Evolutionary conservation across 129 eudicot species (phyloP).

Genomic region (Rutidosis leptorrhynchoides): DNA sequence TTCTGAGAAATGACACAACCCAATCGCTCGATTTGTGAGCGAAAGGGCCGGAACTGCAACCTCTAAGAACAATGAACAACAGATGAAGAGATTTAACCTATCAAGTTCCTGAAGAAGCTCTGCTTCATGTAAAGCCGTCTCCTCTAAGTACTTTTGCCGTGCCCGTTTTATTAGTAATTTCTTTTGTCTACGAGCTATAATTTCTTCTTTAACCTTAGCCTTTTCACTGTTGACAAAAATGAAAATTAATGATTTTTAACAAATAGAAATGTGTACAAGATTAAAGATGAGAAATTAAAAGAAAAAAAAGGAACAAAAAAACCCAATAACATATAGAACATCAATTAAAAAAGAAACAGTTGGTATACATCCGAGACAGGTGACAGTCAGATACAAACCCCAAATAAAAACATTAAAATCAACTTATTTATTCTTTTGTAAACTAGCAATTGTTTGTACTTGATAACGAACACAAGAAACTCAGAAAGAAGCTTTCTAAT

Average conservation of each 20-base stretch:
- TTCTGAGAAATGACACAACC: neutral
- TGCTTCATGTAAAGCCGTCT: conserved; percentile 76
- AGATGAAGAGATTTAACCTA: conserved; percentile 45
- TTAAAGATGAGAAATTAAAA: neutral
- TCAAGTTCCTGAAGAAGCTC: conserved; percentile 87
- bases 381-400: neutral
- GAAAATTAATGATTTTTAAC: conserved; percentile 1
- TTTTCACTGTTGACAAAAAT: conserved; percentile 52
- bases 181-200: conserved; percentile 75
- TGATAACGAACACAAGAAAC: neutral
- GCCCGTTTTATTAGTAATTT: conserved; percentile 62
- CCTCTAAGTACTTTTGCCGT: conserved; percentile 75
- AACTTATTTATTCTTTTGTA: neutral
- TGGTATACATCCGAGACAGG: neutral
- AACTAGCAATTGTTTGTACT: neutral
- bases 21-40: neutral
- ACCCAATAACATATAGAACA: neutral
- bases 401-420: neutral
- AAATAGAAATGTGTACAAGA: conserved; percentile 1
- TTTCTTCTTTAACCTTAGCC: conserved; percentile 72
- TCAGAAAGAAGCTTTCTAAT: neutral
- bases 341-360: neutral
- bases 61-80: neutral
- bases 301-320: neutral
- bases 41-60: neutral